Evolutionary conservation across 1,284 basidiomycete species (phyloP).

Genomic region (Bjerkandera adusta): DNA sequence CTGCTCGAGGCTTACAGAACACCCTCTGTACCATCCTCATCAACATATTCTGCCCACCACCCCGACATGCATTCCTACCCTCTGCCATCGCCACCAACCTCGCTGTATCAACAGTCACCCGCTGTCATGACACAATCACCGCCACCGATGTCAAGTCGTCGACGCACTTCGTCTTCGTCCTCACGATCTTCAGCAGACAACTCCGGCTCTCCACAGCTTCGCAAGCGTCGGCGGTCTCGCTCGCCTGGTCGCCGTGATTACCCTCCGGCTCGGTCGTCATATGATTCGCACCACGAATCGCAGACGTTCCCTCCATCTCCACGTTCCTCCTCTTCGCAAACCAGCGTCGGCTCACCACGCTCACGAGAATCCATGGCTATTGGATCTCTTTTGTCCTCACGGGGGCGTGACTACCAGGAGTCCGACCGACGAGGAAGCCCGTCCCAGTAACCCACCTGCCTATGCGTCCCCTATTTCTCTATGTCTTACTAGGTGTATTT

Average conservation of each 20-base stretch:
- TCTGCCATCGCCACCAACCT: conserved; percentile 28
- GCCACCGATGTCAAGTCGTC: conserved; percentile 16
- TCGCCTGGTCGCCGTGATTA: conserved; percentile 22
- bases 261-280: conserved; percentile 9
- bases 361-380: conserved; percentile 34
- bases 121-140: conserved; percentile 15
- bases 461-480: too few relatives aligned
- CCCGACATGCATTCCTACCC: conserved; percentile 21
- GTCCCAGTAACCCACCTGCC: not conserved
- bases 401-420: conserved; percentile 18
- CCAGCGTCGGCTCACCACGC: conserved; percentile 30
- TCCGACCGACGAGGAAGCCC: conserved; percentile 19
- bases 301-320: conserved; percentile 27
- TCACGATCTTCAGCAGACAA: conserved; percentile 16
- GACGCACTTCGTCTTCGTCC: conserved; percentile 19
- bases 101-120: conserved; percentile 28
- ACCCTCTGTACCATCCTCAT: conserved; percentile 13
- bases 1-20: conserved; percentile 59
- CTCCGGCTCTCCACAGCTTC: conserved; percentile 18
- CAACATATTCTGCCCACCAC: conserved; percentile 19
- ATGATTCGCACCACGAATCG: conserved; percentile 11
- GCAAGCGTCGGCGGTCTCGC: conserved; percentile 29
- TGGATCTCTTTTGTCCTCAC: conserved; percentile 46
- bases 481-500: not conserved
- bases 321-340: conserved; percentile 29